These are phyloP conservation scores for Pisolithus sp. DNA, from an alignment of 768 basidiomycete species.

Conservation along the genomic window DNA sequence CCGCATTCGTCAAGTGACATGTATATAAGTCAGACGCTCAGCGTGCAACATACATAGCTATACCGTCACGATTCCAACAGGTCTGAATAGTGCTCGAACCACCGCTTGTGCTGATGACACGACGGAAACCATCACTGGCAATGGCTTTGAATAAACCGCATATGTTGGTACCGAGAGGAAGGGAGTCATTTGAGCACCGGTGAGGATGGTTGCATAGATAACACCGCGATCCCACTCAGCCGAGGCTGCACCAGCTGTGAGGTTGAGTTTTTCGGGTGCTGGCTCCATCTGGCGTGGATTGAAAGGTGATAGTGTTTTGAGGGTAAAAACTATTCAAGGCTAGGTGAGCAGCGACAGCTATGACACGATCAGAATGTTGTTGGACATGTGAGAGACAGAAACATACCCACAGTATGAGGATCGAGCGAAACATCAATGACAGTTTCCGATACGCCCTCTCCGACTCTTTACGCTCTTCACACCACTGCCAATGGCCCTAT, in stretches of 20 bases:
- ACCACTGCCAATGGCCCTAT: constrained; percentile 65
- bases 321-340: constrained; percentile 68
- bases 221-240: constrained; percentile 67
- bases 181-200: no score
- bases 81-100: constrained; percentile 55
- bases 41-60: constrained; percentile 35
- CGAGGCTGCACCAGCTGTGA: constrained; percentile 42
- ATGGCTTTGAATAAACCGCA: no score
- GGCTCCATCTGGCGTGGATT: constrained; percentile 53
- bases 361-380: constrained; percentile 1
- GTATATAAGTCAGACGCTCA: neutral
- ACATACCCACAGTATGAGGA: constrained; percentile 69
- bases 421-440: constrained; percentile 58
- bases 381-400: neutral
- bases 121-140: constrained; percentile 60
- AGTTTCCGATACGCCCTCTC: constrained; percentile 57
- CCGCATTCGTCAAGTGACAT: constrained; percentile 44
- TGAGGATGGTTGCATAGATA: constrained; percentile 63
- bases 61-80: constrained; percentile 62
- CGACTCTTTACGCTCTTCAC: constrained; percentile 62
- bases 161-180: no score
- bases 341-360: constrained; percentile 75
- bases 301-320: constrained; percentile 69
- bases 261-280: constrained; percentile 42
- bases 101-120: constrained; percentile 48